Evolutionary conservation across 305 asterid species (phyloP), one percentile per base, ranked within the genome.

Genomic region (Galium porrigens): DNA sequence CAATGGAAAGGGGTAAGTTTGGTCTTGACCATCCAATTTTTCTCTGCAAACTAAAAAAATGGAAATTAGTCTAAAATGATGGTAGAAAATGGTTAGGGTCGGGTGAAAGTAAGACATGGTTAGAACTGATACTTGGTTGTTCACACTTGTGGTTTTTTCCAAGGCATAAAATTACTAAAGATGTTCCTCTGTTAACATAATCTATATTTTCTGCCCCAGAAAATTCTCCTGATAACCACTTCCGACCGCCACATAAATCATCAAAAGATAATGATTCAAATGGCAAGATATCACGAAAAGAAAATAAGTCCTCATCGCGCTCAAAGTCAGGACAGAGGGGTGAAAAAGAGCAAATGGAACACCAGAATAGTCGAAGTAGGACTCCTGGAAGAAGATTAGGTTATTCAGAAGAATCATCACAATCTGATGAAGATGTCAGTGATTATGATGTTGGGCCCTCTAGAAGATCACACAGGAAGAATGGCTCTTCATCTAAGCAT

Each of bases 361-460:
- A 80, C 53, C 76, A 54, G 42, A 82, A 68, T 64, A 70, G 51
- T 7, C 61, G 12, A 71, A 27, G 61, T 58, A 77, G 76, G 76
- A 52, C 73, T 27, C 76, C 71, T 64, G 71, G 82, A 67, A 80
- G 77, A 55, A 69, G 64, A 36, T 73, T 72, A 34, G 73, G 75
- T 74, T 72, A 60, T 61, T 58, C 74, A 42, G 83, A 71, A 51
- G 67, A 63, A 69, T 73, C 86, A 72, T 71, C 83, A 42, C 77
- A 86, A 58, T 78, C 83, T 36, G 70, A 41, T 8, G 94, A 85
- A 70, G 84, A 87, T 81, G 77, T 59, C 67, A 74, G 83, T 29
- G 76, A 77, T 60, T 76, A 78, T 66, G 78, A 76, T 76, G 69
- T 77, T 46, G 53, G 53, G 49, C 64, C 81, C 32, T 58, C 78